These are phyloP conservation scores for Alternaria panax DNA, from an alignment of 2,329 filamentous ascomycete species.

Conservation along the genomic window DNA sequence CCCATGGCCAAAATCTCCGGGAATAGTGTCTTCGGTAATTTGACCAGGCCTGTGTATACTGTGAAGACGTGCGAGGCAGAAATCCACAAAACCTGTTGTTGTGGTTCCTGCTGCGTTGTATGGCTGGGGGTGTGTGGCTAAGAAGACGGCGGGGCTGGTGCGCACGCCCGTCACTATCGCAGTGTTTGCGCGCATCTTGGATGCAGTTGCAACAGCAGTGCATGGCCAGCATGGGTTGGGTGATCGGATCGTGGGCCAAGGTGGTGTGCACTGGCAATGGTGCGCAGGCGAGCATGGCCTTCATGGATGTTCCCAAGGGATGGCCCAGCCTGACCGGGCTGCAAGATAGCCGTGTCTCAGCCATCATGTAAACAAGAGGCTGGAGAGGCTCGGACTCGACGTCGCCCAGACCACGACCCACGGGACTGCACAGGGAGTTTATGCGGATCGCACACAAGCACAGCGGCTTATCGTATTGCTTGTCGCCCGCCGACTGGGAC, in stretches of 20 bases:
- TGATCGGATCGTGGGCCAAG: conserved; percentile 2
- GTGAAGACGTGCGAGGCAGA: not conserved
- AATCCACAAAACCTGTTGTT: not conserved
- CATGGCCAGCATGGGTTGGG: conserved; percentile 1
- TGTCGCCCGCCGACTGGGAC: conserved; percentile 8
- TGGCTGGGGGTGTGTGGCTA: not conserved
- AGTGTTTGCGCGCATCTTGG: not conserved
- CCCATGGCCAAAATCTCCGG: not conserved
- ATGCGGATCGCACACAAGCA: conserved; percentile 5
- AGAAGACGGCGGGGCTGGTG: conserved; percentile 1
- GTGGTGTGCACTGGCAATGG: conserved; percentile 1
- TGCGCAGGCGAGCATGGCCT: not conserved
- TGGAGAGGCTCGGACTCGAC: conserved; percentile 7
- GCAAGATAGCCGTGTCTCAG: conserved; percentile 12
- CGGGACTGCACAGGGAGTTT: not conserved
- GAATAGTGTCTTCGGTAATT: not conserved
- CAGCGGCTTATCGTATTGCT: conserved; percentile 14
- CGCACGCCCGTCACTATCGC: not conserved
- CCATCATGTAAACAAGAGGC: conserved; percentile 10
- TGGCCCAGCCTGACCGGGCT: conserved; percentile 2
- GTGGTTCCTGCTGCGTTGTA: not conserved
- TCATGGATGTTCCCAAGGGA: conserved; percentile 14
- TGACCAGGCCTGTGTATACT: not conserved
- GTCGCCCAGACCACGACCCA: not conserved
- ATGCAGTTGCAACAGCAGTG: conserved; percentile 5